Evolutionary conservation across 176 grass and related monocot species (phyloP), one percentile per base, ranked within the genome.

Genomic region (Pharus latifolius): DNA sequence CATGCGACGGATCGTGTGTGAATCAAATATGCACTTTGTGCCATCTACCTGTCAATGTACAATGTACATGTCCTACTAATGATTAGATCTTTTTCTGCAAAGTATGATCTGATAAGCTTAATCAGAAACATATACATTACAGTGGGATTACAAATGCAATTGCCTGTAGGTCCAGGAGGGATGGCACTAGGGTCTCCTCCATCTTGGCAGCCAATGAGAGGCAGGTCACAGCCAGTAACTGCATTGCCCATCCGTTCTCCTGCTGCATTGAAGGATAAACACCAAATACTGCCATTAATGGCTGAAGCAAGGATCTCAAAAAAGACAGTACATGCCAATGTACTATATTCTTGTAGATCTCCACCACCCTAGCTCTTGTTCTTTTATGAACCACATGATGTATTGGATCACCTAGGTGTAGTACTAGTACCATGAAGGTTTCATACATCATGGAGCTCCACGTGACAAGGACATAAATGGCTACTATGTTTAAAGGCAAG

Each of bases 141-240:
- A 54, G 35, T 61, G 19, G 74, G 66, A 46, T 52, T 53, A 14
- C 24, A 40, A 56, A 11, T 44, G 77, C 58, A 49, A 77, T 84
- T 87, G 73, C 96, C 87, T 99, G 96, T 63, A 99, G 64, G 69
- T 95, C 96, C 33, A 91, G 76, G 29, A 99, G 87, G 42, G 82
- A 87, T 45, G 96, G 96, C 50, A 99, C 72, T 13, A 95, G 20
- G 24, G 82, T 91, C 59, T 99, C 96, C 76, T 99, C 96, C 90
- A 99, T 91, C 65, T 99, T 99, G 71, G 90, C 78, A 72, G 96
- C 90, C 34, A 99, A 74, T 47, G 96, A 99, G 76, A 99, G 84
- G 79, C 96, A 91, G 55, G 90, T 83, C 78, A 88, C 96, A 61
- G 90, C 88, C 64, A 99, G 82, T 73, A 99, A 73, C 65, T 99